Percentiles rank a stretch among this genome's conserved stretches.
phyloP scores from a whole-genome alignment of 192 early-diverging fungal species.

The Coemansia sp. region DNA sequence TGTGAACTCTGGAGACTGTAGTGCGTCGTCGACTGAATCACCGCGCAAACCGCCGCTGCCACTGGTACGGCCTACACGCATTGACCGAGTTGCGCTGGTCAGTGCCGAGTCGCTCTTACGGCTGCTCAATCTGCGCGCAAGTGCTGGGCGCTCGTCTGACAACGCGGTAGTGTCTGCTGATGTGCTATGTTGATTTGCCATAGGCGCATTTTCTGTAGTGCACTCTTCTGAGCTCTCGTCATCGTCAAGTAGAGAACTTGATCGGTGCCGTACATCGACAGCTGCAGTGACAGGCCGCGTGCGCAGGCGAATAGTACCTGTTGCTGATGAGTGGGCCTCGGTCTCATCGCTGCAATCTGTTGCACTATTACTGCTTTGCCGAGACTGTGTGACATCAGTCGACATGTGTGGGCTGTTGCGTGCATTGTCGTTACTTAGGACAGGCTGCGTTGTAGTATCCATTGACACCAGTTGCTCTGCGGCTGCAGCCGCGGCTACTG shows the following conservation, averaged over 20 bases:
- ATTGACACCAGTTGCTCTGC: constrained; percentile 9
- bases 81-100: constrained; percentile 44
- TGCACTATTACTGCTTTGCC: not conserved
- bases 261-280: constrained; percentile 17
- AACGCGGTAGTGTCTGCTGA: constrained; percentile 7
- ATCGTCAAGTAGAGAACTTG: constrained; percentile 19
- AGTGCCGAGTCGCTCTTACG: constrained; percentile 52
- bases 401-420: not conserved
- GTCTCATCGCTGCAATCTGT: constrained; percentile 2
- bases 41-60: constrained; percentile 1
- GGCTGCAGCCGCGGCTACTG: constrained; percentile 15
- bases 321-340: not conserved
- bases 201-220: not conserved
- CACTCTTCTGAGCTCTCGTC: constrained; percentile 3
- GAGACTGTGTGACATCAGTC: not conserved
- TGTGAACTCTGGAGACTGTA: constrained; percentile 51
- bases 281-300: constrained; percentile 46
- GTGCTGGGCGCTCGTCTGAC: constrained; percentile 15
- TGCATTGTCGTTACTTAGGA: not conserved
- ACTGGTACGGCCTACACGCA: constrained; percentile 6
- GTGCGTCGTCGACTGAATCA: constrained; percentile 37
- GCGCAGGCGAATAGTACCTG: constrained; percentile 42
- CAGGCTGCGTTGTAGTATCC: not conserved
- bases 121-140: constrained; percentile 43
- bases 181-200: not conserved